Evolutionary conservation across 345 rosid species (phyloP).

Genomic region (Eucalyptus sideroxylon): DNA sequence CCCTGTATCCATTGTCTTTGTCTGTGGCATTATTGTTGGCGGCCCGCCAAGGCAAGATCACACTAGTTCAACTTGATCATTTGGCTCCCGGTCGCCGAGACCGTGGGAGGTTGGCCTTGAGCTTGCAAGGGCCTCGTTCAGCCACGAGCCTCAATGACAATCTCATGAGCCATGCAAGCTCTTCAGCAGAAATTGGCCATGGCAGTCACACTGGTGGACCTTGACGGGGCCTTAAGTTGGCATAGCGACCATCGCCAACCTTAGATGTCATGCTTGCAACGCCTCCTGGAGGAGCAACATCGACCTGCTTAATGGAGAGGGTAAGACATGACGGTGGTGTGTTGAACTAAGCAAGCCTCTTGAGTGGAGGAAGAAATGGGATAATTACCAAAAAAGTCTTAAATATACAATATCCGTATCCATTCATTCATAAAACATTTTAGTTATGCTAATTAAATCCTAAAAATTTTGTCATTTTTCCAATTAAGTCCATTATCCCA

Average conservation of each 20-base stretch:
- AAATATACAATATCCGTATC: rapidly evolving
- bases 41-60: not conserved
- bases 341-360: not conserved
- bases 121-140: not conserved
- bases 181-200: no score
- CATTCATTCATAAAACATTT: no score
- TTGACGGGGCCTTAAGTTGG: not conserved
- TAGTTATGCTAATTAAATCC: rapidly evolving
- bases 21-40: not conserved
- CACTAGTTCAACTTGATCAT: not conserved
- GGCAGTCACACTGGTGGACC: rapidly evolving
- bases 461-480: no score
- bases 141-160: not conserved
- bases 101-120: not conserved
- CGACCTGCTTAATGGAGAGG: not conserved
- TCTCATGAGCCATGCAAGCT: not conserved
- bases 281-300: not conserved
- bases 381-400: no score
- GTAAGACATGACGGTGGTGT: not conserved
- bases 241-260: not conserved
- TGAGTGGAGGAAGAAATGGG: rapidly evolving
- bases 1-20: not conserved
- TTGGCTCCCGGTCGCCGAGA: not conserved
- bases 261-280: not conserved
- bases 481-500: no score